Conservation (phyloP, 495 filamentous ascomycete genomes). For the Penicillium lividum region DNA sequence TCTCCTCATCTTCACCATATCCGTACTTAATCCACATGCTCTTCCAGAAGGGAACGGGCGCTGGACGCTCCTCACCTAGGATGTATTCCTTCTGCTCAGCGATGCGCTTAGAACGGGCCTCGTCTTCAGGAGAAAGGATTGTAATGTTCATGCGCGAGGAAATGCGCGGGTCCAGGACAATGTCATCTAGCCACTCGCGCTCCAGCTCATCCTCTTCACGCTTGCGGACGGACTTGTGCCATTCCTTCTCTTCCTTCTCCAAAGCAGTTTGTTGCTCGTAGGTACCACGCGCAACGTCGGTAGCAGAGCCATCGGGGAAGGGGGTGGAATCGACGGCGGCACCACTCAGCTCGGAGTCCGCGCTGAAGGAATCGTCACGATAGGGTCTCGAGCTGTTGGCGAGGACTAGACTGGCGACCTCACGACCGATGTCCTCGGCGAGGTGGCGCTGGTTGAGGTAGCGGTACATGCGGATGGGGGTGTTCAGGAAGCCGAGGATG, state of each 20-base stretch:
- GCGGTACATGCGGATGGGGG: conserved; percentile 79
- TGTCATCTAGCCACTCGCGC: conserved; percentile 72
- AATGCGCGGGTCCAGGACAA: conserved; percentile 79
- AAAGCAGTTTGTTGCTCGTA: conserved; percentile 75
- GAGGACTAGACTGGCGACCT: conserved; percentile 82
- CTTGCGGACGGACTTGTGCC: conserved; percentile 79
- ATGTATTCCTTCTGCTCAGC: conserved; percentile 65
- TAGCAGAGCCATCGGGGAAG: conserved; percentile 19
- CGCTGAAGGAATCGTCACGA: conserved; percentile 28
- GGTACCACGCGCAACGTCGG: conserved; percentile 16
- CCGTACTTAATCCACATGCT: conserved; percentile 48
- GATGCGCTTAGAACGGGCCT: conserved; percentile 63
- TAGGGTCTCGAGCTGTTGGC: conserved; percentile 57
- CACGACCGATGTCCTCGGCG: conserved; percentile 85
- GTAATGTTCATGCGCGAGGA: conserved; percentile 79
- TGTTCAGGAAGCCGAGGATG: conserved; percentile 91
- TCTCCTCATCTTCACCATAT: conserved; percentile 48
- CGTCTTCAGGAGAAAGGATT: conserved; percentile 60
- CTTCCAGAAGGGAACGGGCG: conserved; percentile 42
- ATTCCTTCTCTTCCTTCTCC: conserved; percentile 76
- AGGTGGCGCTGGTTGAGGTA: conserved; percentile 84
- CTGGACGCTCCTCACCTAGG: conserved; percentile 53
- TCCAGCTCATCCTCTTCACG: conserved; percentile 56
- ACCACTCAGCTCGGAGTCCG: conserved; percentile 25
- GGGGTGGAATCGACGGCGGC: conserved; percentile 37